Base-by-base conservation (phyloP, 805 yeast species). In the Priceomyces melissophilus region DNA sequence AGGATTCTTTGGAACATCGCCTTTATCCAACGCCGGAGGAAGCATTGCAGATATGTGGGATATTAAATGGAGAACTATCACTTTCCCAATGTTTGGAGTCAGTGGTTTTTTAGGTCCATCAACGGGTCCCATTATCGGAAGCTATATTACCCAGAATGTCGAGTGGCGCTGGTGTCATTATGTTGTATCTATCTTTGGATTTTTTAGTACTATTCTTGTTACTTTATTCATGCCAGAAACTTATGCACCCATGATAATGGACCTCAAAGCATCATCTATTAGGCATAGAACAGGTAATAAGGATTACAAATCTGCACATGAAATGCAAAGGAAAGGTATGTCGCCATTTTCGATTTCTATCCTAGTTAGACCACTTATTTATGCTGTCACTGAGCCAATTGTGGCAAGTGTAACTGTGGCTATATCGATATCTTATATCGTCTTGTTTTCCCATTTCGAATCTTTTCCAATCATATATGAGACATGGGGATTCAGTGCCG, bases 31-130 rank as follows among this genome's bases (percentile, higher is more conserved):
- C 49, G 91, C 88, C 9, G 88, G 90, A 39, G 96, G 96, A 47
- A 81, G 93, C 3, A 78, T 88, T 46, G 67, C 82, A 40, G 96
- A 88, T 63, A 62, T 87, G 36, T 88, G 90, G 81, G 49, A 57
- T 10, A 78, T 81, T 4, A 73, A 76, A 32, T 79, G 80, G 55
- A 63, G 81, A 55, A 84, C 88, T 11, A 50, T 81, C 3, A 89
- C 95, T 11, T 77, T 85, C 81, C 77, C 85, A 2, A 61, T 81
- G n/a, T 86, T 84, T 63, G 82, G 90, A 58, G 61, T 84, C 41
- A 85, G 89, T 10, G 89, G 93, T 15, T 82, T 87, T 49, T 70
- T 82, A 56, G 95, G 95, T 39, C 95, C 95, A 2, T 83, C 82
- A 30, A 60, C 82, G 32, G 87, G 89, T 37, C 90, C 90, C 5